Base-by-base conservation (phyloP, 106 monocot species). In the Ottelia alismoides region DNA sequence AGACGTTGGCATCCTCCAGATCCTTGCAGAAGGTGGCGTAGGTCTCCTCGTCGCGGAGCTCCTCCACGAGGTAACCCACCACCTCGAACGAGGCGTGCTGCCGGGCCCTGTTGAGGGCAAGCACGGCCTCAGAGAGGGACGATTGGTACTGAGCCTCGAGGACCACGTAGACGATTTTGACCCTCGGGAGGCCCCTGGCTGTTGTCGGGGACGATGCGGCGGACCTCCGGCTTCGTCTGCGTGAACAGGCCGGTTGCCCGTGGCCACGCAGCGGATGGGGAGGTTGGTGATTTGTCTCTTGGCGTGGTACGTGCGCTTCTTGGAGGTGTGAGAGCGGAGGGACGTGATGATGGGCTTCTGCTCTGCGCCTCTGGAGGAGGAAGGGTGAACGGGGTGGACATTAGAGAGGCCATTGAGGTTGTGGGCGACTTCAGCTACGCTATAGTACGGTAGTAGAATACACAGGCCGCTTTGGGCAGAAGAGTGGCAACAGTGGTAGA, bases 131-230 rank as follows among this genome's bases (percentile, higher is more conserved):
- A 22, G 83, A 74, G 31, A 83, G 64, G 3, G 83, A 83, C 2
- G 83, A 70, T 49, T 83, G 83, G 71, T 83, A 83, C 70, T 83
- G 83, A n/a, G 83, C 83, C 60, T 83, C 83, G 6, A 83, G 73
- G 35, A 83, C 78, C 22, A 83, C 83, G 51, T 83, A 83, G 20
- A 83, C 74, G 11, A 83, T 63, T 74, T 83, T 83, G 18, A 78
- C 78, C 21, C 70, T 50, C 20, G 78, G 83, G 20, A 78, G 78
- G 25, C 58, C 59, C 16, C 5, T 2, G 54, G 40, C 40, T 7
- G 20, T 11, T 26, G 12, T 29, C 51, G 1, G 60, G 83, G 22
- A 83, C 32, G 32, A 83, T 71, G 3, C 78, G 77, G 27, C 83
- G 74, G 21, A 78, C 74, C 51, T 83, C 83, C 11, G 78, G 74